A percentile compares a stretch with the other conserved stretches of the same genome.
Conservation (phyloP, 805 yeast genomes). For the Yueomyces sinensis region DNA sequence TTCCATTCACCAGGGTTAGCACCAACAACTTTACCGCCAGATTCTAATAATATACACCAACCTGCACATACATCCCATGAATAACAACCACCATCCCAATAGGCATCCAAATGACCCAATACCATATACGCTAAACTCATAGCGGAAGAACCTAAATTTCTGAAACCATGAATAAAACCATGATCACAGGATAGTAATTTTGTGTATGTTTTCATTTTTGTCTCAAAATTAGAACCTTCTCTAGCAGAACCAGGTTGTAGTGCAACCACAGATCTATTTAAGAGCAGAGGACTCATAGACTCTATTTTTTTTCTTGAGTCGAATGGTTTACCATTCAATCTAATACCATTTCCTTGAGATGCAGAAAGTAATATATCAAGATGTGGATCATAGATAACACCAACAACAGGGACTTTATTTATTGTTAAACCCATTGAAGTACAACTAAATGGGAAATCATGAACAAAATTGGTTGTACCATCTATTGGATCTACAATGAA, state of each 20-base stretch:
- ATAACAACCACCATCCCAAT: constrained; percentile 61
- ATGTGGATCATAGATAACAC: constrained; percentile 53
- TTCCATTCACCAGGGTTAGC: constrained; percentile 39
- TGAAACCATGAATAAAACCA: constrained; percentile 68
- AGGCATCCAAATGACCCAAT: constrained; percentile 44
- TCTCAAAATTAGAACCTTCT: constrained; percentile 81
- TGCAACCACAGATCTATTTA: constrained; percentile 79
- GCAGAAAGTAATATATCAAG: constrained; percentile 39
- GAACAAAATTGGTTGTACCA: constrained; percentile 51
- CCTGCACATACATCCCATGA: constrained; percentile 68
- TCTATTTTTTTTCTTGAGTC: constrained; percentile 54
- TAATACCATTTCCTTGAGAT: constrained; percentile 42
- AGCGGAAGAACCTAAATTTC: constrained; percentile 54
- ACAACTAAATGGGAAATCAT: constrained; percentile 48
- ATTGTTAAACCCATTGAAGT: constrained; percentile 48
- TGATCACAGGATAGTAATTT: constrained; percentile 82
- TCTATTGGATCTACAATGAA: constrained; percentile 51
- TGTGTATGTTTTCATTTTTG: constrained; percentile 63
- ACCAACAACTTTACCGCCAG: constrained; percentile 46
- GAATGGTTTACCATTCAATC: constrained; percentile 31
- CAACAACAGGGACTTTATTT: constrained; percentile 38
- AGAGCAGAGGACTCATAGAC: constrained; percentile 71
- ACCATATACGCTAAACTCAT: constrained; percentile 48
- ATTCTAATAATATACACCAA: constrained; percentile 47
- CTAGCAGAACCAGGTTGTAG: constrained; percentile 79